phyloP scores from a whole-genome alignment of 257 asterid species.

The Solanum sitiens region DNA sequence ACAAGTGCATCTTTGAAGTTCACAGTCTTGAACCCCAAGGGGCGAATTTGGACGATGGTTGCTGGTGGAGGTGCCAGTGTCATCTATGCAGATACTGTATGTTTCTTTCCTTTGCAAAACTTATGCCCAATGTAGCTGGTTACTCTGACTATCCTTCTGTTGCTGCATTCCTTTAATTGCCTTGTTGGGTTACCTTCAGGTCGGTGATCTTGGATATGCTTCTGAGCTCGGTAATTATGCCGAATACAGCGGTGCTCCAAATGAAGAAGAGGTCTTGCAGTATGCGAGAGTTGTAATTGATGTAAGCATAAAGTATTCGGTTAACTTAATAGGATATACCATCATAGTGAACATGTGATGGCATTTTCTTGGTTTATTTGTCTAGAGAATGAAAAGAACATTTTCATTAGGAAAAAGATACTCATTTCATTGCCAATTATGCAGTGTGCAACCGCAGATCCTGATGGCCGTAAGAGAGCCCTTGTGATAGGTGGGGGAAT shows the following conservation, averaged over 20 bases:
- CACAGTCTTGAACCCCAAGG: constrained; percentile 90
- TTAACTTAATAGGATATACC: not conserved
- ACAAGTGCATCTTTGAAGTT: constrained; percentile 93
- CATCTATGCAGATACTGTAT: constrained; percentile 81
- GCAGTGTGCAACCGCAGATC: constrained; percentile 93
- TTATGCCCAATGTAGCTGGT: not conserved
- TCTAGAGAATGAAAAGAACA: not conserved
- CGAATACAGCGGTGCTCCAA: constrained; percentile 95
- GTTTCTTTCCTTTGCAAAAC: constrained; percentile 12
- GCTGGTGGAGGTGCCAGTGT: constrained; percentile 99
- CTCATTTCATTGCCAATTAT: not conserved
- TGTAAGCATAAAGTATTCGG: constrained; percentile 25
- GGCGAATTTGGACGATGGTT: constrained; percentile 96
- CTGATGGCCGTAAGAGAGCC: constrained; percentile 80
- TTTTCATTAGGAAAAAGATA: not conserved
- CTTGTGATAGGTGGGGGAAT: constrained; percentile 92
- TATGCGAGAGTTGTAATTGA: constrained; percentile 94
- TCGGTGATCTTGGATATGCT: constrained; percentile 94
- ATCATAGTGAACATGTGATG: not conserved
- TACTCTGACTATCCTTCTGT: not conserved
- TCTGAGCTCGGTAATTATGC: constrained; percentile 95
- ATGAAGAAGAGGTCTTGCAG: constrained; percentile 92
- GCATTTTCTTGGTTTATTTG: not conserved
- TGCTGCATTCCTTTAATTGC: not conserved
- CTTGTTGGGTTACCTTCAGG: constrained; percentile 23